A percentile compares a stretch with the other conserved stretches of the same genome.
Evolutionary conservation across 1,284 basidiomycete genomes (phyloP).

Genomic region (Earliella scabrosa): DNA sequence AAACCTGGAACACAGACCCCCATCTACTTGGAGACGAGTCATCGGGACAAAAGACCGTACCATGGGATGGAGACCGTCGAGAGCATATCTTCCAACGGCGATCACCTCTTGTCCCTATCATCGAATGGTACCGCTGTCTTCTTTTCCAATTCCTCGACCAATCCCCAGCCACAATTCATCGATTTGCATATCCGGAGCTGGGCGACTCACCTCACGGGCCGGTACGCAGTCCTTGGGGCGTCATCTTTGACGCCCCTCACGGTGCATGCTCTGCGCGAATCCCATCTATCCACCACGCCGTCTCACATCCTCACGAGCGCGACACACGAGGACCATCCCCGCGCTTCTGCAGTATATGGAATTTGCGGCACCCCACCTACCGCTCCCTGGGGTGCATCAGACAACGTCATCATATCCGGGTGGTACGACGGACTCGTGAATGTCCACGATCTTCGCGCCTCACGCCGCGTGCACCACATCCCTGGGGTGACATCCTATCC

Average conservation of each 20-base stretch:
- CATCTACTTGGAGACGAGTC: conserved; percentile 22
- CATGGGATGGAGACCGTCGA: conserved; percentile 54
- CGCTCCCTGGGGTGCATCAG: conserved; percentile 67
- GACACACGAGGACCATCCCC: conserved; percentile 31
- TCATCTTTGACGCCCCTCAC: conserved; percentile 61
- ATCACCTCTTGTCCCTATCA: conserved; percentile 59
- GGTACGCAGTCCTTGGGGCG: conserved; percentile 65
- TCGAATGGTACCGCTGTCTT: conserved; percentile 55
- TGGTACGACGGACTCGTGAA: conserved; percentile 79
- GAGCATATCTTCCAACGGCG: conserved; percentile 51
- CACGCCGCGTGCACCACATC: conserved; percentile 30
- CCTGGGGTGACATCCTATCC: conserved; percentile 20
- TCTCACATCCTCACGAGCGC: conserved; percentile 49
- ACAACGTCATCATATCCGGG: conserved; percentile 74
- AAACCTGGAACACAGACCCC: conserved; percentile 23
- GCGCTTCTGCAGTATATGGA: conserved; percentile 69
- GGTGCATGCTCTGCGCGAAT: conserved; percentile 55
- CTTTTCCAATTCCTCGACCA: conserved; percentile 31
- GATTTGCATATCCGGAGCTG: conserved; percentile 59
- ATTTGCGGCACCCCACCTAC: conserved; percentile 61
- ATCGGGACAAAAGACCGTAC: conserved; percentile 34
- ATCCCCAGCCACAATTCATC: conserved; percentile 37
- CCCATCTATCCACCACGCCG: conserved; percentile 48
- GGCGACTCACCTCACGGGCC: conserved; percentile 57
- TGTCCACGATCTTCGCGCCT: conserved; percentile 71